These are phyloP conservation scores for Lindgomyces ingoldianus DNA, from an alignment of 495 filamentous ascomycete genomes.

Conservation along the genomic window DNA sequence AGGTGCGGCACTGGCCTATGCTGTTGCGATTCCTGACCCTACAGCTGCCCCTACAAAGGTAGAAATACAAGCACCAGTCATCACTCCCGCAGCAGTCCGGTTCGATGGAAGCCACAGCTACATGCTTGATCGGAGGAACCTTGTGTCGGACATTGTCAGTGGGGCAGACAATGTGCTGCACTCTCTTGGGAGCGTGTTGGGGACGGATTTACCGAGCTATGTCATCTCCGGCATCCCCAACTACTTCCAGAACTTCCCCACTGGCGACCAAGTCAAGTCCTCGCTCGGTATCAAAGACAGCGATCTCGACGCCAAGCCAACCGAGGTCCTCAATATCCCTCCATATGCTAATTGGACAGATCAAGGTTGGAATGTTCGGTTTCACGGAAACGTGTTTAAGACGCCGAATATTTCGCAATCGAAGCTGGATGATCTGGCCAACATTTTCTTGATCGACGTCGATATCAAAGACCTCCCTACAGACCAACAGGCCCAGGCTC, in stretches of 20 bases:
- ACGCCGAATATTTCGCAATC: conserved; percentile 64
- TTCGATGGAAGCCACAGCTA: conserved; percentile 30
- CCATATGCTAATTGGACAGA: conserved; percentile 81
- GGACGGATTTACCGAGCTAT: conserved; percentile 32
- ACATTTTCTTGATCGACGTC: conserved; percentile 67
- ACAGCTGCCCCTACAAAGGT: conserved; percentile 25
- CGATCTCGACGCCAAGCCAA: conserved; percentile 62
- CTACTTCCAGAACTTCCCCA: conserved; percentile 69
- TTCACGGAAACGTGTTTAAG: conserved; percentile 80
- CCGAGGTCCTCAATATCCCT: conserved; percentile 71
- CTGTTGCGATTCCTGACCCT: conserved; percentile 29
- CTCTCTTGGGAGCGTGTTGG: conserved; percentile 27
- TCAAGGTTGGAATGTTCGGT: conserved; percentile 70
- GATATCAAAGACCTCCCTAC: conserved; percentile 60
- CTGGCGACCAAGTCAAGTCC: conserved; percentile 58
- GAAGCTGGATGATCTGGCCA: conserved; percentile 65
- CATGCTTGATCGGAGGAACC: conserved; percentile 26
- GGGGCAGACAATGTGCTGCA: conserved; percentile 22
- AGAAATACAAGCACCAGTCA: conserved; percentile 19
- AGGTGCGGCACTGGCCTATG: conserved; percentile 8
- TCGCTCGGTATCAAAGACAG: conserved; percentile 58
- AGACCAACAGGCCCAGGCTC: conserved; percentile 62
- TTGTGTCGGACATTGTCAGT: conserved; percentile 29
- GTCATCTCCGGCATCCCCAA: conserved; percentile 52
- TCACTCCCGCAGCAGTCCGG: conserved; percentile 34